Evolutionary conservation across 257 asterid species (phyloP), one percentile per base, ranked within the genome.

Genomic region (Capsicum pubescens): DNA sequence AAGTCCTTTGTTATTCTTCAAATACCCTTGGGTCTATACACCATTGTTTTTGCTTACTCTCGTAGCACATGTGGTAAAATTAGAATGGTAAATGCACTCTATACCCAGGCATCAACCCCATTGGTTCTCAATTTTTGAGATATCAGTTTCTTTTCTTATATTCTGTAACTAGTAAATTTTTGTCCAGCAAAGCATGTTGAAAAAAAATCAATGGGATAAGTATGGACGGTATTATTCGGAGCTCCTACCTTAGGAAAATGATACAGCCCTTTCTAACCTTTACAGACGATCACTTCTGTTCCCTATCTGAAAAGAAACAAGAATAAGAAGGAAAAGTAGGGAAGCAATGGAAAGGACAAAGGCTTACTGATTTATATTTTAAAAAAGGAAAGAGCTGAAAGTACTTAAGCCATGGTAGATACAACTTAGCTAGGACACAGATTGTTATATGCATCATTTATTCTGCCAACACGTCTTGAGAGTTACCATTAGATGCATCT

Each of bases 391-490:
- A 72, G 59, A 4, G 11, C 80, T 21, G 61, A 74, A 50, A 54
- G 61, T 52, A 50, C 61, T 50, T 74, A 74, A 74, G 12, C 21
- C 46, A 13, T 21, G 81, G 13, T 6, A 14, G 50, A 5, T 50
- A 14, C 44, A 21, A 10, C 13, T 50, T 35, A 76, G 63, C 48
- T 76, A 54, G 26, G 26, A 76, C 48, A 76, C 19, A 76, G 81
- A 76, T 76, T 21, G 7, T 52, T 76, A 21, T 52, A 74, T 76
- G 9, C 48, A 13, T 52, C 21, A 74, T 50, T 76, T 26, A 76
- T 76, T 76, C 81, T 74, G 48, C 81, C 81, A 76, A 52, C 42
- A 52, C 3, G 15, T 7, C 26, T 52, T 26, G 81, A 76, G 64
- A 76, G 81, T 46, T 52, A 52, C 21, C 46, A 7, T 26, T 52